Evolutionary conservation across 306 rosid genomes (phyloP), one percentile per base, ranked within the genome.

Genomic region (Vigna mungo): DNA sequence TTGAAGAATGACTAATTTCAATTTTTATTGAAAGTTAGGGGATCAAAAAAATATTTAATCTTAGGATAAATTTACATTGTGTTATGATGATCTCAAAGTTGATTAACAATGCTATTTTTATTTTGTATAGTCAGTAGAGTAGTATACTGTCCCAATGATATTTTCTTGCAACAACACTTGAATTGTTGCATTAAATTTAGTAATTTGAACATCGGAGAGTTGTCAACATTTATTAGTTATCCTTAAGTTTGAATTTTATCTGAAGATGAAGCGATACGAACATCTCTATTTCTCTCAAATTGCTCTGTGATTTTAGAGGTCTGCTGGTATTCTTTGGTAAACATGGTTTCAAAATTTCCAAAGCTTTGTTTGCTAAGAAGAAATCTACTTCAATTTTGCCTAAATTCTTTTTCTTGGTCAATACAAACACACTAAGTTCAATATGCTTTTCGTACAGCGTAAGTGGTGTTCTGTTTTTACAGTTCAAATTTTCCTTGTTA

Each of bases 401-500:
- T 10, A 43, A 43, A 43, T 11, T 43, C 0, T 11, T 10, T 43
- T 43, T 43, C 44, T 39, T 39, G 2, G 44, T 39, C 44, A 39
- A 39, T 39, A 39, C 12, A 43, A 44, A 44, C 49, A 44, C 49
- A 44, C 16, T 12, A 72, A 64, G 62, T 54, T 73, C 46, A 21
- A 18, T 25, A 64, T 44, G 76, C 49, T 49, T 3, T 34, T 72
- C 21, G 32, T 54, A 37, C 3, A 10, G 15, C 41, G 60, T 36
- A 30, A 9, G 21, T 36, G 17, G 69, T 23, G 61, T 81, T 74
- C 21, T 72, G 32, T 23, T n/a, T 69, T 67, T 74, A 52, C 55
- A 1, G 7, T 69, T 44, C 43, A n/a, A 27, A 58, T 13, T 81
- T 41, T 56, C 17, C 51, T 34, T 48, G 52, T 64, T 78, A 14